These are phyloP conservation scores for Strobilomyces echinocephalus DNA, from an alignment of 768 basidiomycete genomes.

Conservation along the genomic window DNA sequence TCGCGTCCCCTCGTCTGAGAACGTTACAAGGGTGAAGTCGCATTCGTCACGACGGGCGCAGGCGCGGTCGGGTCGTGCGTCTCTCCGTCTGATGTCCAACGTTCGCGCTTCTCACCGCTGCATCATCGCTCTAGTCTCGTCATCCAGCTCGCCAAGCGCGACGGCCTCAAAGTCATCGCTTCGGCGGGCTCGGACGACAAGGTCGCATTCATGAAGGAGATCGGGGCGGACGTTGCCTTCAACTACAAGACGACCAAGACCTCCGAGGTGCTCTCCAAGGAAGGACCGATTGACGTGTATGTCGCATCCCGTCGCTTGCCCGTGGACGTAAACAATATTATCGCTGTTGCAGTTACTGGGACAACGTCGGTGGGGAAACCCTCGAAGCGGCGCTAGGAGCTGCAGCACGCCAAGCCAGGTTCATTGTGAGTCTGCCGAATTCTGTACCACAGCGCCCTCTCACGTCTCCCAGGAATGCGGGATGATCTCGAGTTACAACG, in stretches of 20 bases:
- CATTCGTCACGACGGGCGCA: conserved; percentile 2
- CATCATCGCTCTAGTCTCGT: background rate
- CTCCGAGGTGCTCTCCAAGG: conserved; percentile 2
- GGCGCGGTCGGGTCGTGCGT: conserved; percentile 4
- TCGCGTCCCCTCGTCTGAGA: background rate
- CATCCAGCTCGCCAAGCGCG: conserved; percentile 7
- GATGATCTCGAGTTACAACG: conserved; percentile 1
- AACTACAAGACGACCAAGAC: conserved; percentile 5
- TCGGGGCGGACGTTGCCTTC: conserved; percentile 1
- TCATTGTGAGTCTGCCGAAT: conserved; percentile 2
- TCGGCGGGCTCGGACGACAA: conserved; percentile 3
- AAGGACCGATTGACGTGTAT: conserved; percentile 4
- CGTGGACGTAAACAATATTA: background rate
- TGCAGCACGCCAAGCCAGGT: conserved; percentile 4
- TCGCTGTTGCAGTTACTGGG: background rate
- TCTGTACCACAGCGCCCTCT: background rate
- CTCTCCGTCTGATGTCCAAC: background rate
- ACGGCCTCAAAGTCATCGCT: conserved; percentile 8
- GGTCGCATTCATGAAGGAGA: conserved; percentile 4
- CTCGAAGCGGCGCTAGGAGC: conserved; percentile 1
- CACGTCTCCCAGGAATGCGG: background rate
- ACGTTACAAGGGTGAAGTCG: background rate
- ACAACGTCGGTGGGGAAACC: conserved; percentile 4
- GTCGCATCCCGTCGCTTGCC: background rate
- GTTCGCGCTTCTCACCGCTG: background rate